These are phyloP conservation scores for Aurinia saxatilis DNA, from an alignment of 345 rosid species.

Conservation along the genomic window DNA sequence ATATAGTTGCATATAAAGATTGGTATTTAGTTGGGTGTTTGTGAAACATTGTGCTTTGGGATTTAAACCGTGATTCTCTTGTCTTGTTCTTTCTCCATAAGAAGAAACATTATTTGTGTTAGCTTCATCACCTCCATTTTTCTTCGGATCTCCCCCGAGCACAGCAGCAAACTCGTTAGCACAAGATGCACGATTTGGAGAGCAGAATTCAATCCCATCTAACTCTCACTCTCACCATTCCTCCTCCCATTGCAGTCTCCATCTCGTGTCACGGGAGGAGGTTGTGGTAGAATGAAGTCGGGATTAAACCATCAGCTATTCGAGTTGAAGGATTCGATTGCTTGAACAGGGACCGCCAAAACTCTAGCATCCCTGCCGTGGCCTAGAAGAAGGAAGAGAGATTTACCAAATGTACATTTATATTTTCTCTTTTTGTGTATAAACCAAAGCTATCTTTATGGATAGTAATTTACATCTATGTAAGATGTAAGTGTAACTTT, in stretches of 20 bases:
- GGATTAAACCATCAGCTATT: constrained; percentile 53
- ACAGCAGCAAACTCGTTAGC: constrained; percentile 59
- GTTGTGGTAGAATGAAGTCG: constrained; percentile 56
- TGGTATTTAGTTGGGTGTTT: background rate
- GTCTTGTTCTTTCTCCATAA: constrained; percentile 24
- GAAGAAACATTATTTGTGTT: constrained; percentile 31
- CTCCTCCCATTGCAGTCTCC: constrained; percentile 35
- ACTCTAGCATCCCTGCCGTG: constrained; percentile 67
- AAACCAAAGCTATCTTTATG: background rate
- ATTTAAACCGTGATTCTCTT: background rate
- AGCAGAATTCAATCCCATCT: constrained; percentile 22
- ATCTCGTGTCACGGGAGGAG: constrained; percentile 30
- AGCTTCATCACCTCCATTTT: constrained; percentile 61
- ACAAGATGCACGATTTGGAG: constrained; percentile 59
- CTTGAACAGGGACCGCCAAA: constrained; percentile 44
- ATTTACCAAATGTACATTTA: constrained; percentile 20
- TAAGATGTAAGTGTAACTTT: too few species aligned
- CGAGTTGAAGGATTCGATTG: constrained; percentile 86
- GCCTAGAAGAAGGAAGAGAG: constrained; percentile 30
- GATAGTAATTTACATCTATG: too few species aligned
- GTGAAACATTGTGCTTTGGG: background rate
- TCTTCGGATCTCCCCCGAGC: constrained; percentile 66
- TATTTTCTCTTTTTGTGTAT: background rate
- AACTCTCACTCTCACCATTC: constrained; percentile 16
- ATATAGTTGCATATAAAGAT: too few species aligned